phyloP scores from a whole-genome alignment of 2,329 filamentous ascomycete species.

The Colletotrichum tabaci region DNA sequence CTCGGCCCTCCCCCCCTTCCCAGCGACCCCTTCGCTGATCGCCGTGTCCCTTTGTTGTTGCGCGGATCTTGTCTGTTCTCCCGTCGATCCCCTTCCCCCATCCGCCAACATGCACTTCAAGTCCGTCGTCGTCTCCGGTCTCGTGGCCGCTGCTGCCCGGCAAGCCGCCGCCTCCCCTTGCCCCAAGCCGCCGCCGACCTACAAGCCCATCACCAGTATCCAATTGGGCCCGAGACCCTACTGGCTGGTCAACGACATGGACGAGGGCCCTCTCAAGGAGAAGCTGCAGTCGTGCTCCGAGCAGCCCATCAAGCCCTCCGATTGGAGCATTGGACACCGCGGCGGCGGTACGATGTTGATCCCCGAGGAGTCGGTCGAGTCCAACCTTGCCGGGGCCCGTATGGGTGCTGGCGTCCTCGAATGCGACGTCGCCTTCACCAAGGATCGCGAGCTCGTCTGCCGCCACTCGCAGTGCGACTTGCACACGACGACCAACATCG shows the following conservation, averaged over 20 bases:
- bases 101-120: conserved; percentile 51
- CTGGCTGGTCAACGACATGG: conserved; percentile 76
- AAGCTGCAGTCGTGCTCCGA: conserved; percentile 73
- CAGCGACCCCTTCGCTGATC: conserved; percentile 4
- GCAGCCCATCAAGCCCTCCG: conserved; percentile 62
- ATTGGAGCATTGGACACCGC: conserved; percentile 74
- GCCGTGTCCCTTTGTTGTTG: not conserved
- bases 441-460: conserved; percentile 76
- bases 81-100: not conserved
- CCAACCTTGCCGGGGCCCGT: conserved; percentile 72
- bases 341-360: conserved; percentile 73
- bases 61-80: conserved; percentile 2
- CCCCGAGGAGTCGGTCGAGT: conserved; percentile 75
- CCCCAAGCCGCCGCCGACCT: conserved; percentile 35
- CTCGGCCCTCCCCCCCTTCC: not conserved
- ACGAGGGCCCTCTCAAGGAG: conserved; percentile 70
- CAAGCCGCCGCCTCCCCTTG: conserved; percentile 35
- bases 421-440: conserved; percentile 78
- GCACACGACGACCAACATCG: conserved; percentile 79
- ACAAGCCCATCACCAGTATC: conserved; percentile 61
- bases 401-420: conserved; percentile 79
- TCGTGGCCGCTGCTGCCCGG: conserved; percentile 45
- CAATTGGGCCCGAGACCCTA: conserved; percentile 76
- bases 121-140: conserved; percentile 48
- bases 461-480: conserved; percentile 78